phyloP scores from a whole-genome alignment of 192 early-diverging fungal genomes.

The Coemansia sp. region DNA sequence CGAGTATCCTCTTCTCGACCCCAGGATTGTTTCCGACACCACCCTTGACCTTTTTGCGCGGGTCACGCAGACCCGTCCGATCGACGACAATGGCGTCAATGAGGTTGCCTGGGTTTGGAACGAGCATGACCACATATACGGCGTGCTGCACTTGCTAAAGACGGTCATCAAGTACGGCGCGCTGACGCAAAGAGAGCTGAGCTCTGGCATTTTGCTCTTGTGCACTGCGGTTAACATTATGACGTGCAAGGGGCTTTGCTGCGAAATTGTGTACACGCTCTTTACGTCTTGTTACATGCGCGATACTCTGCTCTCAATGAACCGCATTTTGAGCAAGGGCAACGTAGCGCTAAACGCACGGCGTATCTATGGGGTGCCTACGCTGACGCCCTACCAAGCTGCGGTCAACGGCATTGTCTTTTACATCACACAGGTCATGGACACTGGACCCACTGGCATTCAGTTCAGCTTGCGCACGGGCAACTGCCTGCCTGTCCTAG shows the following conservation, averaged over 20 bases:
- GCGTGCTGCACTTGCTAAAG: conserved; percentile 37
- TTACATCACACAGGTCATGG: conserved; percentile 56
- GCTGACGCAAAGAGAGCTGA: conserved; percentile 27
- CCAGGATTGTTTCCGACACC: conserved; percentile 8
- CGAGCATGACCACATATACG: conserved; percentile 30
- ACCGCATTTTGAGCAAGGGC: conserved; percentile 38
- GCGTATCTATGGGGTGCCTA: conserved; percentile 16
- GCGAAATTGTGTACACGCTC: conserved; percentile 41
- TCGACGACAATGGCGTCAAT: conserved; percentile 10
- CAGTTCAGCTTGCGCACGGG: conserved; percentile 54
- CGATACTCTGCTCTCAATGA: conserved; percentile 51
- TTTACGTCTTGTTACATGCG: conserved; percentile 58
- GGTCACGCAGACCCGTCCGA: conserved; percentile 20
- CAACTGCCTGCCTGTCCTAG: conserved; percentile 52
- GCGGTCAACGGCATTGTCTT: conserved; percentile 56
- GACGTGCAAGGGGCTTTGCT: conserved; percentile 32
- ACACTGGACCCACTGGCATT: conserved; percentile 45
- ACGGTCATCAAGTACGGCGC: conserved; percentile 52
- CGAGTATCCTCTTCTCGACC: conserved; percentile 47
- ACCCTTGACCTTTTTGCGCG: conserved; percentile 15
- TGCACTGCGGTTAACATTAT: conserved; percentile 41
- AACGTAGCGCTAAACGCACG: conserved; percentile 24
- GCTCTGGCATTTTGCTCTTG: conserved; percentile 31
- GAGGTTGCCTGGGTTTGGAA: conserved; percentile 49
- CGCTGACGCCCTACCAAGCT: conserved; percentile 42